A percentile compares a stretch with the other conserved stretches of the same genome.
Evolutionary conservation across 495 filamentous ascomycete genomes (phyloP).

Genomic region (Tuber microsphaerosporum): DNA sequence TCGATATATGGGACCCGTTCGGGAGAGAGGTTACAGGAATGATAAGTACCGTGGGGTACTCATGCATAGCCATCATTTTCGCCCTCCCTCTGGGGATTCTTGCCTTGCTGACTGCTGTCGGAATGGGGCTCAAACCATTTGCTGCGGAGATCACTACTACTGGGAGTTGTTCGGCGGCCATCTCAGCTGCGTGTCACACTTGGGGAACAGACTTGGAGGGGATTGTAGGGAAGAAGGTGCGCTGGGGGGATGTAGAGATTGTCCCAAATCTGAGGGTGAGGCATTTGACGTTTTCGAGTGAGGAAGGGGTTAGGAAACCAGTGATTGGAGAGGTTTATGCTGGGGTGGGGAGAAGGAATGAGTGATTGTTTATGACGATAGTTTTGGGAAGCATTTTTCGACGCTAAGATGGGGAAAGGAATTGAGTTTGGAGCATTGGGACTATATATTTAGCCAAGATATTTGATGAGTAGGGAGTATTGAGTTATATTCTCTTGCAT

Average conservation of each 20-base stretch:
- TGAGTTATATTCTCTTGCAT: too few relatives aligned
- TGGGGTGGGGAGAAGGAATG: neutral
- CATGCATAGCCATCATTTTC: slow-evolving; percentile 12
- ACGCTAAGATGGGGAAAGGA: neutral
- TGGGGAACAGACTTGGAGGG: neutral
- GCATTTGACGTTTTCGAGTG: neutral
- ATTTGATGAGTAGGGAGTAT: too few relatives aligned
- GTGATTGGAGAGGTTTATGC: neutral
- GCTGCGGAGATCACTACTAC: neutral
- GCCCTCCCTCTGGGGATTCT: neutral
- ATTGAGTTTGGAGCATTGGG: neutral
- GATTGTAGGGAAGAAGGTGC: neutral
- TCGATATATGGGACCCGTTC: slow-evolving; percentile 27
- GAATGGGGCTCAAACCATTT: slow-evolving; percentile 3
- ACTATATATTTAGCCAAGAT: neutral
- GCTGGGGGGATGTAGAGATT: neutral
- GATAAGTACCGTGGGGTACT: slow-evolving; percentile 7
- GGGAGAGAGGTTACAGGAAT: neutral
- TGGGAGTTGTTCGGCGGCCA: slow-evolving; percentile 13
- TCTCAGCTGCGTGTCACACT: slow-evolving; percentile 18
- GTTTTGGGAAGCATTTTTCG: neutral
- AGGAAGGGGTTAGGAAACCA: neutral
- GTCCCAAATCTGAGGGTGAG: neutral
- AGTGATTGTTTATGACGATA: neutral
- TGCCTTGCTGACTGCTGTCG: slow-evolving; percentile 5